These are phyloP conservation scores for Leccinum disarticulatum DNA, from an alignment of 768 basidiomycete genomes.

Conservation along the genomic window DNA sequence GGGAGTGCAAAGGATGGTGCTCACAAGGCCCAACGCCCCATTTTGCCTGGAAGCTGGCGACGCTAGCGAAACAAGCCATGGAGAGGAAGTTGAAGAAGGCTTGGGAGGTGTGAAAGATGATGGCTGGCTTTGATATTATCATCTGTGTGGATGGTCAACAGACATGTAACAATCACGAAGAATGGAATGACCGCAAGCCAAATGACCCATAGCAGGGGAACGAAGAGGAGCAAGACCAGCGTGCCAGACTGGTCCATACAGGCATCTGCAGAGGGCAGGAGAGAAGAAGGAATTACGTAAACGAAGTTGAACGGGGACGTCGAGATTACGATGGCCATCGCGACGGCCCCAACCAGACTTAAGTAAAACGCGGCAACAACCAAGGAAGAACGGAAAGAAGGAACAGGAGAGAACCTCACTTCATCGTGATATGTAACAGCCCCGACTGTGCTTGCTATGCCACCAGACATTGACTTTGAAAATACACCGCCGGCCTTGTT, in stretches of 20 bases:
- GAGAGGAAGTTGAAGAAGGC: slow-evolving; percentile 92
- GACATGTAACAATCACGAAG: slow-evolving; percentile 5
- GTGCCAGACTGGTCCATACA: slow-evolving; percentile 44
- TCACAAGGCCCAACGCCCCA: slow-evolving; percentile 84
- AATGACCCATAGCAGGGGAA: slow-evolving; percentile 62
- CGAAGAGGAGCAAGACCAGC: slow-evolving; percentile 61
- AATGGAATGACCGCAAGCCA: slow-evolving; percentile 64
- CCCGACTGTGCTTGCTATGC: slow-evolving; percentile 59
- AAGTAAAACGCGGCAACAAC: slow-evolving; percentile 15
- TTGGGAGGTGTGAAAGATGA: slow-evolving; percentile 74
- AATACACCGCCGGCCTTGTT: slow-evolving; percentile 12
- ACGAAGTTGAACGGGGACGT: slow-evolving; percentile 19
- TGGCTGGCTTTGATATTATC: slow-evolving; percentile 83
- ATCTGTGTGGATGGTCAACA: slow-evolving; percentile 49
- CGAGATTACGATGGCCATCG: slow-evolving; percentile 23
- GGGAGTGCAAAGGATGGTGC: slow-evolving; percentile 31
- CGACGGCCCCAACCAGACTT: slow-evolving; percentile 9
- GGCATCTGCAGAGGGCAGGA: slow-evolving; percentile 30
- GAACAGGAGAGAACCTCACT: slow-evolving; percentile 45
- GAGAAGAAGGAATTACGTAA: slow-evolving; percentile 34
- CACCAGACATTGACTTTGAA: slow-evolving; percentile 45
- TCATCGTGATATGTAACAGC: slow-evolving; percentile 68
- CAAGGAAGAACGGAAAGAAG: neutral
- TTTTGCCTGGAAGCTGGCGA: slow-evolving; percentile 85
- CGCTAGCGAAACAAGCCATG: slow-evolving; percentile 88